phyloP scores from a whole-genome alignment of 2,329 filamentous ascomycete genomes.

The Kalmusia sp. region DNA sequence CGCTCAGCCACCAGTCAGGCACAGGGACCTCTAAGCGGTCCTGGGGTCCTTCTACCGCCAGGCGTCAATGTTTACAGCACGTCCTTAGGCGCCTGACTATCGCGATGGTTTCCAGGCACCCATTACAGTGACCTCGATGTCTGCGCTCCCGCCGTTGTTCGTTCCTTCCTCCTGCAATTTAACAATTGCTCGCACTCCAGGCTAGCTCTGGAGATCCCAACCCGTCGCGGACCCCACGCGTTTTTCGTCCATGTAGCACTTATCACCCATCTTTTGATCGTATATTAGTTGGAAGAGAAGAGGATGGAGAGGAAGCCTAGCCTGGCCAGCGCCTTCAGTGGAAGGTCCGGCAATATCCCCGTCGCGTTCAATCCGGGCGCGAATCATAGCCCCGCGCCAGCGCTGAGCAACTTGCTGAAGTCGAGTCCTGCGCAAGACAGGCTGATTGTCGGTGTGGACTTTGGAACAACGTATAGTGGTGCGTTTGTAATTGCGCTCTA shows the following conservation, averaged over 20 bases:
- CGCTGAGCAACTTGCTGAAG: conserved; percentile 16
- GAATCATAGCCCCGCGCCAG: conserved; percentile 30
- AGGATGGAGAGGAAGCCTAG: conserved; percentile 14
- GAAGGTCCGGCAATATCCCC: conserved; percentile 38
- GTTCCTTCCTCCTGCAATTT: neutral
- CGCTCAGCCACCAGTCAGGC: conserved; percentile 8
- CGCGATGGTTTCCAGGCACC: conserved; percentile 39
- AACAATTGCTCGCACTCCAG: neutral
- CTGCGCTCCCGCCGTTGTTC: conserved; percentile 1
- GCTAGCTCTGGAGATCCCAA: conserved; percentile 9
- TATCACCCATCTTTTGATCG: neutral
- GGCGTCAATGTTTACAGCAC: conserved; percentile 31
- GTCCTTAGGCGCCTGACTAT: conserved; percentile 31
- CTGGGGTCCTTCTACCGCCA: conserved; percentile 22
- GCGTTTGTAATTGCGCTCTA: conserved; percentile 9
- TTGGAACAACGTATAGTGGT: conserved; percentile 85
- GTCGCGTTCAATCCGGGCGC: conserved; percentile 38
- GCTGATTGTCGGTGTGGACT: conserved; percentile 80
- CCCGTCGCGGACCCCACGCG: neutral
- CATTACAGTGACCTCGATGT: conserved; percentile 34
- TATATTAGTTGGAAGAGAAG: neutral
- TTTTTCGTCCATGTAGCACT: conserved; percentile 9
- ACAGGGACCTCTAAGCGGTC: neutral
- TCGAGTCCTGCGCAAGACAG: conserved; percentile 58
- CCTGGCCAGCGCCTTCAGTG: conserved; percentile 33